These are phyloP conservation scores for Byssoonygena ceratinophila DNA, from an alignment of 2,329 filamentous ascomycete genomes.

Conservation along the genomic window DNA sequence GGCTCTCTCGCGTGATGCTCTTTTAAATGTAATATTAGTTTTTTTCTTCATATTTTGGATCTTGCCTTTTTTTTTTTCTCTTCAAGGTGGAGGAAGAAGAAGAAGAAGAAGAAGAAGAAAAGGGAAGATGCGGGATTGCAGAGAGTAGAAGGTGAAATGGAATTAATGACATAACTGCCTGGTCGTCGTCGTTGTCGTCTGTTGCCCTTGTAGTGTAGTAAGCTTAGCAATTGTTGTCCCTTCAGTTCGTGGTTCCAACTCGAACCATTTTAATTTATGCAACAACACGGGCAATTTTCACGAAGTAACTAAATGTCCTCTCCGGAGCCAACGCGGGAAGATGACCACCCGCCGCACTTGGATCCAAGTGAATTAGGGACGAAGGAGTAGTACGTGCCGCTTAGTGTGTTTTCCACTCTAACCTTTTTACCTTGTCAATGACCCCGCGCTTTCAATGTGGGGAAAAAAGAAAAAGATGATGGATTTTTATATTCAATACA, in stretches of 20 bases:
- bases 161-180: neutral
- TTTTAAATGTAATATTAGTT: constrained; percentile 11
- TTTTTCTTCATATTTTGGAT: neutral
- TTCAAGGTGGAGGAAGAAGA: neutral
- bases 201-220: too few relatives aligned
- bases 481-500: too few relatives aligned
- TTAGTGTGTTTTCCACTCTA: neutral
- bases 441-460: neutral
- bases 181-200: neutral
- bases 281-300: neutral
- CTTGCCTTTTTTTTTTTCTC: neutral
- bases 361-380: constrained; percentile 74
- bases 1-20: constrained; percentile 1
- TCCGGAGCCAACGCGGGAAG: neutral
- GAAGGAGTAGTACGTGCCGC: constrained; percentile 66
- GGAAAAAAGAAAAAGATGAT: too few relatives aligned
- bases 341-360: constrained; percentile 52
- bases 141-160: neutral
- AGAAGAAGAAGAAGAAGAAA: neutral
- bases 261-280: too few relatives aligned
- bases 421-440: neutral
- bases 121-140: neutral
- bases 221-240: neutral
- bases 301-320: neutral
- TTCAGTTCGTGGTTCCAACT: neutral